Evolutionary conservation across 371 early-diverging fungal species (phyloP).

Genomic region (Rhizopus microsporus): DNA sequence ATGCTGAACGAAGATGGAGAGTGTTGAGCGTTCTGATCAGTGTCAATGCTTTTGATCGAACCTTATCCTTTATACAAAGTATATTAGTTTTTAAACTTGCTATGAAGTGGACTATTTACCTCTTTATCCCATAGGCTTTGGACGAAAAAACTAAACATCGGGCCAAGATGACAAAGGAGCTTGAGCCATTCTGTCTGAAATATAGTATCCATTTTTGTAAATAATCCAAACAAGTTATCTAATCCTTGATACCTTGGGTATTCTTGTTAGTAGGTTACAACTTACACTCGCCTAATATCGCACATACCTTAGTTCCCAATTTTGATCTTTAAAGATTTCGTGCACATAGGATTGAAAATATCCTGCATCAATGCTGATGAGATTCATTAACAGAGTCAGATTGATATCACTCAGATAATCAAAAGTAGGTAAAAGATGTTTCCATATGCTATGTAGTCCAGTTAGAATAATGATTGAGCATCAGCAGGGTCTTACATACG

Average conservation of each 20-base stretch:
- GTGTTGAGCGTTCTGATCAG: slow-evolving; percentile 47
- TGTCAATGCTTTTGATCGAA: slow-evolving; percentile 50
- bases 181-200: slow-evolving; percentile 53
- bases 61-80: slow-evolving; percentile 40
- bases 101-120: slow-evolving; percentile 17
- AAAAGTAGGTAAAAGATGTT: slow-evolving; percentile 39
- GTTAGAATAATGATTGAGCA: background rate
- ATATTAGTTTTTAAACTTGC: background rate
- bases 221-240: slow-evolving; percentile 54
- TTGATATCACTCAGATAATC: slow-evolving; percentile 42
- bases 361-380: slow-evolving; percentile 39
- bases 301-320: slow-evolving; percentile 52
- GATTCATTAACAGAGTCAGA: slow-evolving; percentile 43
- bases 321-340: slow-evolving; percentile 43
- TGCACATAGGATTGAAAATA: slow-evolving; percentile 48
- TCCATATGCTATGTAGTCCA: slow-evolving; percentile 42
- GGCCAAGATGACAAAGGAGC: slow-evolving; percentile 49
- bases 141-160: slow-evolving; percentile 53
- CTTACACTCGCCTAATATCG: no score
- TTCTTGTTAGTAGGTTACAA: background rate
- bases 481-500: slow-evolving; percentile 30
- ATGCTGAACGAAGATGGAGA: slow-evolving; percentile 47
- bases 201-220: slow-evolving; percentile 56
- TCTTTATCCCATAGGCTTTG: slow-evolving; percentile 56
- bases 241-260: slow-evolving; percentile 44